These are phyloP conservation scores for Tillandsia leiboldiana DNA, from an alignment of 176 grass and related monocot genomes.

Conservation along the genomic window DNA sequence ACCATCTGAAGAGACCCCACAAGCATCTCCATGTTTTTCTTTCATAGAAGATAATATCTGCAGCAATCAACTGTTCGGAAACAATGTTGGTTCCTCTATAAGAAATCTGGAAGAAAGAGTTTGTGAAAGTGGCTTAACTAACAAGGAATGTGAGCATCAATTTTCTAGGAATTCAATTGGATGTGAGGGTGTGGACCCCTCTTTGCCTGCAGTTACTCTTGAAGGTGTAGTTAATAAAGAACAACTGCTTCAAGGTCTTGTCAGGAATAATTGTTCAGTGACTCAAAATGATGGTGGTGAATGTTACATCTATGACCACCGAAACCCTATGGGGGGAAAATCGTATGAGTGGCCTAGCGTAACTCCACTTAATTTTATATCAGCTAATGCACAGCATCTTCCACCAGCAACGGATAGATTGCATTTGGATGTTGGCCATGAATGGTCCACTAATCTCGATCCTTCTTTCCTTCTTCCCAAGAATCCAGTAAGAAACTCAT, in stretches of 20 bases:
- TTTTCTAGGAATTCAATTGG: conserved; percentile 23
- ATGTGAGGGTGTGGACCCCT: conserved; percentile 8
- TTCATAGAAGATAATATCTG: conserved; percentile 16
- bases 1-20: conserved; percentile 18
- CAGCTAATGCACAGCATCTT: conserved; percentile 47
- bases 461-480: conserved; percentile 51
- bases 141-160: too few relatives aligned
- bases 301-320: conserved; percentile 43
- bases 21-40: conserved; percentile 24
- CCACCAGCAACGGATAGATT: conserved; percentile 61
- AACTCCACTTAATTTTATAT: conserved; percentile 44
- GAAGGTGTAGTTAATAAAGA: conserved; percentile 13
- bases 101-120: not conserved
- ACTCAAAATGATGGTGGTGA: conserved; percentile 41
- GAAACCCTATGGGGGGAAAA: conserved; percentile 41
- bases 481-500: conserved; percentile 44
- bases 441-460: conserved; percentile 53
- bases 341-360: conserved; percentile 63
- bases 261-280: conserved; percentile 26
- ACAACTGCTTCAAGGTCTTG: conserved; percentile 24
- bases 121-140: too few relatives aligned
- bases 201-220: conserved; percentile 9
- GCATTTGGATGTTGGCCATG: conserved; percentile 77
- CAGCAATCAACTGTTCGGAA: conserved; percentile 22
- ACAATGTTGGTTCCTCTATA: conserved; percentile 25